Evolutionary conservation across 75 land plant species (phyloP).

Genomic region (Picea sitchensis): DNA sequence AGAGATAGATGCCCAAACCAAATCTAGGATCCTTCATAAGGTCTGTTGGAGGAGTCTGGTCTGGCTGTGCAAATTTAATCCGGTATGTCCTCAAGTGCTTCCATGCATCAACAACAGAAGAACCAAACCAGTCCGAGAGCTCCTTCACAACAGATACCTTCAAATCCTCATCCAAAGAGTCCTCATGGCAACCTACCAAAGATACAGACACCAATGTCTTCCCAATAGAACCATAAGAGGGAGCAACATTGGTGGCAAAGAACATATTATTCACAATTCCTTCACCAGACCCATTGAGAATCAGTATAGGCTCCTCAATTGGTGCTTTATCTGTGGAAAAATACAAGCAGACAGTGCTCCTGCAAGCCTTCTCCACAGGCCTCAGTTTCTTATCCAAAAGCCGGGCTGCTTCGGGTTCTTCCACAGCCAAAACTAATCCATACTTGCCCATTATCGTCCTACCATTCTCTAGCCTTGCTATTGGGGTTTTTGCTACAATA

Average conservation of each 20-base stretch:
- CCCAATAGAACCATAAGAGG: conserved; percentile 70
- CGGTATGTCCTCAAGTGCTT: conserved; percentile 74
- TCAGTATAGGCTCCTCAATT: conserved; percentile 65
- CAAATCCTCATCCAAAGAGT: conserved; percentile 54
- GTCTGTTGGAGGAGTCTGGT: conserved; percentile 80
- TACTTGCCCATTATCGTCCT: conserved; percentile 28
- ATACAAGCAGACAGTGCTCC: conserved; percentile 84
- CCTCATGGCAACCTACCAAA: conserved; percentile 53
- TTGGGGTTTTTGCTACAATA: conserved; percentile 13
- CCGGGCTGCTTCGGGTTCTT: conserved; percentile 54
- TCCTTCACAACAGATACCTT: conserved; percentile 50
- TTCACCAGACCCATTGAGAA: conserved; percentile 76
- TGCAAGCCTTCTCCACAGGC: conserved; percentile 29
- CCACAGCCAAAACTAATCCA: conserved; percentile 78
- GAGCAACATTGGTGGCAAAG: conserved; percentile 73
- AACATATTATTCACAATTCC: conserved; percentile 94
- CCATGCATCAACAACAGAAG: conserved; percentile 49
- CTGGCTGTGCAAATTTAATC: conserved; percentile 79
- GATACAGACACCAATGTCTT: conserved; percentile 83
- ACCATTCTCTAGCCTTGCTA: conserved; percentile 48
- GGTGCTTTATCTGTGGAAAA: conserved; percentile 65
- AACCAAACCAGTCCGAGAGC: conserved; percentile 75
- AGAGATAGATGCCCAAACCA: conserved; percentile 57
- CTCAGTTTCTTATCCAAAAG: conserved; percentile 21
- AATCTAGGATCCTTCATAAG: conserved; percentile 44